Conservation (phyloP, 2,329 filamentous ascomycete species). For the Elsinoe arachidis region DNA sequence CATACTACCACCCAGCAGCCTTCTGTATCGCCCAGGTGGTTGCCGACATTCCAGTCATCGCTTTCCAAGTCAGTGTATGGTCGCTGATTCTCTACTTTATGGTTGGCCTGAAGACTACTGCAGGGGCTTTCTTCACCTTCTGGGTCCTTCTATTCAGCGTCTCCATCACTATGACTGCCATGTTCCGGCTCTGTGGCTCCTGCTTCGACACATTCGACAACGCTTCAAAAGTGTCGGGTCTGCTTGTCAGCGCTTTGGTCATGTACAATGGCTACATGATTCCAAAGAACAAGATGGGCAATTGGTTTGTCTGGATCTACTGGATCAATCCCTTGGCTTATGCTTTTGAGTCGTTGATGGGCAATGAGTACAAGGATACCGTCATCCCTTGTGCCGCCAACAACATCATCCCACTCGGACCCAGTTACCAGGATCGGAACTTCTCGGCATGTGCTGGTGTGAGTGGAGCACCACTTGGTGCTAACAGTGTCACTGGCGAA, state of each 20-base stretch:
- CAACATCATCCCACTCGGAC: conserved; percentile 25
- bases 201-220: conserved; percentile 25
- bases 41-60: conserved; percentile 46
- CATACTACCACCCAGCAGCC: conserved; percentile 29
- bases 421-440: conserved; percentile 32
- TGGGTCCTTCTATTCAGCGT: conserved; percentile 42
- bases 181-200: conserved; percentile 36
- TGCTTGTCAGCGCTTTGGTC: conserved; percentile 23
- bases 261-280: conserved; percentile 29
- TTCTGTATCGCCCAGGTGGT: conserved; percentile 47
- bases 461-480: conserved; percentile 50
- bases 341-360: conserved; percentile 29
- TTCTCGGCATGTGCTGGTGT: conserved; percentile 35
- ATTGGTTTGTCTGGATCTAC: conserved; percentile 32
- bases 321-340: conserved; percentile 53
- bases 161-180: conserved; percentile 37
- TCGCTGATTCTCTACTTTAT: conserved; percentile 19
- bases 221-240: conserved; percentile 26
- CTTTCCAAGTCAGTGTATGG: conserved; percentile 40
- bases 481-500: conserved; percentile 50
- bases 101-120: conserved; percentile 32
- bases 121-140: conserved; percentile 53
- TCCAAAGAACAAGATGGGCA: conserved; percentile 32
- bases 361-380: conserved; percentile 51
- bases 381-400: conserved; percentile 49